Conservation (phyloP, 1,284 basidiomycete genomes). For the Naganishia albida region DNA sequence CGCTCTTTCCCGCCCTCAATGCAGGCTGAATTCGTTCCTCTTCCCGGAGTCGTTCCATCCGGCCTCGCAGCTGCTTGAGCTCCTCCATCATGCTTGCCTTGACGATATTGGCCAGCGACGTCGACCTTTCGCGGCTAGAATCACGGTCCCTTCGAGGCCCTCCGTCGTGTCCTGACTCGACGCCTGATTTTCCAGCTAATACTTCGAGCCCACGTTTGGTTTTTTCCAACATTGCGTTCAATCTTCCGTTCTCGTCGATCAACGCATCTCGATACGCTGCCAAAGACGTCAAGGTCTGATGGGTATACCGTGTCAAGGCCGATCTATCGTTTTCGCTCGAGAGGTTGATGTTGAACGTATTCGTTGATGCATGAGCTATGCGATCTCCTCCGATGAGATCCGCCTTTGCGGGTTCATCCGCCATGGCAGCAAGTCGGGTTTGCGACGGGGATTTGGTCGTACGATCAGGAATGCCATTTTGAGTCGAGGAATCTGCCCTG, state of each 20-base stretch:
- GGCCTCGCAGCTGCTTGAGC: not conserved
- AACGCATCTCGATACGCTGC: constrained; percentile 17
- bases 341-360: constrained; percentile 2
- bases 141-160: not conserved
- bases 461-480: not conserved
- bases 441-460: not conserved
- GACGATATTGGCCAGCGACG: constrained; percentile 4
- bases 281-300: constrained; percentile 22
- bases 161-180: not conserved
- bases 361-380: not conserved
- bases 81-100: constrained; percentile 19
- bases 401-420: not conserved
- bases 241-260: constrained; percentile 27
- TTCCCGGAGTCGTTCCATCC: not conserved
- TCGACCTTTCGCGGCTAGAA: no score
- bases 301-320: constrained; percentile 22
- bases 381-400: not conserved
- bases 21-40: not conserved
- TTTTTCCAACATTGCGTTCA: constrained; percentile 8
- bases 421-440: not conserved
- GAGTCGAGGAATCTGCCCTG: not conserved
- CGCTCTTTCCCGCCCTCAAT: not conserved
- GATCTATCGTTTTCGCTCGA: constrained; percentile 15
- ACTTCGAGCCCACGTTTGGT: not conserved
- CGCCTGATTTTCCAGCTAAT: not conserved